Percentiles rank a stretch among this genome's conserved stretches.
These are phyloP conservation scores for Neofusicoccum kwambonambiense DNA, from an alignment of 2,329 filamentous ascomycete species.

Conservation along the genomic window DNA sequence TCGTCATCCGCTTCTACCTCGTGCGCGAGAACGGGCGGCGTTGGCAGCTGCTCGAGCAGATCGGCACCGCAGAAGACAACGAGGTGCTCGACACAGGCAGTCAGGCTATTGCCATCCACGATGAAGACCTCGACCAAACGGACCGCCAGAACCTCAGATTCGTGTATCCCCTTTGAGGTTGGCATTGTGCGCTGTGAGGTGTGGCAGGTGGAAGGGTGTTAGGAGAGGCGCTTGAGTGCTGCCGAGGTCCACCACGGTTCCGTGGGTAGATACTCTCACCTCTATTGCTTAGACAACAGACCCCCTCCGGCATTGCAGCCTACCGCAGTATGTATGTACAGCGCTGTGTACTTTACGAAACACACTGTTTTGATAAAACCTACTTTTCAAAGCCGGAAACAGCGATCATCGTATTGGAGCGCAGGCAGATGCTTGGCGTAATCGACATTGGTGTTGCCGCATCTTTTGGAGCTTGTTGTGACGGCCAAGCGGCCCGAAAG, in stretches of 20 bases:
- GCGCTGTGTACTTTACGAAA: no score
- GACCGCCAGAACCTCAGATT: background rate
- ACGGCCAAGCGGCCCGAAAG: background rate
- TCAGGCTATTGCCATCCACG: background rate
- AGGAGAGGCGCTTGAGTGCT: background rate
- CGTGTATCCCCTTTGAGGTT: background rate
- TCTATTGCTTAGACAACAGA: no score
- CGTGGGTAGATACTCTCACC: no score
- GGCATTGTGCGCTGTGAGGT: background rate
- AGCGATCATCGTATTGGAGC: no score
- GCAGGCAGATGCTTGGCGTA: no score
- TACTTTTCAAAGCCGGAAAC: no score
- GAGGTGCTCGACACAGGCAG: background rate
- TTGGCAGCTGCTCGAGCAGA: background rate
- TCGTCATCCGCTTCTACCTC: background rate
- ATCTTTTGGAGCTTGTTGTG: background rate
- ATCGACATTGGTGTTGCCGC: background rate
- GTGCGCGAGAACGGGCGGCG: background rate
- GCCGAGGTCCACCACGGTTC: background rate
- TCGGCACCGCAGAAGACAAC: background rate
- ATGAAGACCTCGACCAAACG: background rate
- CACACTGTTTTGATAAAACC: no score
- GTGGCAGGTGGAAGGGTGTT: background rate
- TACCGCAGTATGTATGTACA: no score
- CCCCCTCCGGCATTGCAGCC: no score